Base-by-base conservation (phyloP, 1,284 basidiomycete species). In the Ceratobasidium sp. region DNA sequence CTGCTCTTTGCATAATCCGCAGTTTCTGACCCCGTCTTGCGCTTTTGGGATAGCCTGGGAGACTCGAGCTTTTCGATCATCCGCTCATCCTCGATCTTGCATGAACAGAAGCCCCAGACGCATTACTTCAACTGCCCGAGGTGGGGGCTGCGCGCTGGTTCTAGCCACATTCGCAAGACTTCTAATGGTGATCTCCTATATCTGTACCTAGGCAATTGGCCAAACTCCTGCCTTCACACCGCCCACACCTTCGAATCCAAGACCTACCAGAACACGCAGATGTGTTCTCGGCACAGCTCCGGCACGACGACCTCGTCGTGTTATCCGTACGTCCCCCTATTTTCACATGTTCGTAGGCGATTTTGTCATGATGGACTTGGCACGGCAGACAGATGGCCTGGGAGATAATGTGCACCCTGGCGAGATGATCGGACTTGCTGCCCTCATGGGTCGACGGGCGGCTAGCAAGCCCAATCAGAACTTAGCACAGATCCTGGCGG, bases 11-110 rank as follows among this genome's bases (percentile, higher is more conserved):
- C 41, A 12, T n/a, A 67, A 59, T 59, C 76, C 62, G 57, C 70
- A 62, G 57, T 67, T 57, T 33, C 41, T 54, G 59, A 54, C n/a
- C 46, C 77, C 66, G 78, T 65, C 46, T 77, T n/a, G 23, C n/a
- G 23, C 30, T 33, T 74, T 57, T 68, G 30, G 59, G 68, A 44
- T 81, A 95, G 94, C 83, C 86, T 97, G 77, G 95, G 95, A 20
- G 95, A 97, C 84, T 96, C 94, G 65, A 94, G 94, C 16, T 96
- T 93, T 83, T 87, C 90, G 79, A 91, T 97, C 76, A 89, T 96
- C 77, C 91, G 94, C 38, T 89, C 90, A 16, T 90, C 90, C 41
- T 87, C 89, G 16, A 86, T 94, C 33, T 85, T 92, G 52, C 87
- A 95, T 82, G 87, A 86, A 78, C 91, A 94, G 82, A 86, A 86